Evolutionary conservation across 495 filamentous ascomycete genomes (phyloP), one percentile per base, ranked within the genome.

Genomic region (Umbilicaria muhlenbergii): DNA sequence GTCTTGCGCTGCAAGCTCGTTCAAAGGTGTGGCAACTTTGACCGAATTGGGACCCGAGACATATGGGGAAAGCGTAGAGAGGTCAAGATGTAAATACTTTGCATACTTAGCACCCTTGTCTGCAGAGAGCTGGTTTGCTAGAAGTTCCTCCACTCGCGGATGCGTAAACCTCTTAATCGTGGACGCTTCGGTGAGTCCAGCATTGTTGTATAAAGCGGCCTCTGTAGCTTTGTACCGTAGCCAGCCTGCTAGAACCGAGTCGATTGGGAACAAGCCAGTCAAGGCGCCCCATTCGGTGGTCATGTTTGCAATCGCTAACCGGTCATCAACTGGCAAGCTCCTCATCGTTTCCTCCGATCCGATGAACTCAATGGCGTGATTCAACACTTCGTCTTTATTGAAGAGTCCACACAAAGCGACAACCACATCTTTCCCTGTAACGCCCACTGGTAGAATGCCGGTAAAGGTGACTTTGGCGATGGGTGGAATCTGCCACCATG

Each of bases 381-480:
- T 98, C 7, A 95, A 67, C 0, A 94, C 91, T 36, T 94, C 84
- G 51, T 92, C 85, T 21, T 81, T 75, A 57, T 83, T 82, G 66
- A 96, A 92, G 11, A 94, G 60, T 5, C 81, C 83, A 49, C 87
- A 94, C 2, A 96, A 66, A 0, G 86, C 81, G 14, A 96, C 77
- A 55, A 98, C 96, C 14, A 94, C 81, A 62, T 98, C 89, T 62
- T 96, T 98, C 36, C 86, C 89, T 0, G 86, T 89, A 1, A 95
- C 91, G 4, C 91, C 91, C 2, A 58, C 58, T 0, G 85, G 88
- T 8, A 94, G 56, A 2, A 71, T 57, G 11, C 91, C 88, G 0
- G 71, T 83, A 14, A 98, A 67, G 0, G 73, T 86, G 10, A 95
- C 73, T 56, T 78, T 78, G 5, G 84, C 85, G 39, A 94, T 74